Conservation (phyloP, 2,329 filamentous ascomycete genomes). For the Coniochaeta sp. region DNA sequence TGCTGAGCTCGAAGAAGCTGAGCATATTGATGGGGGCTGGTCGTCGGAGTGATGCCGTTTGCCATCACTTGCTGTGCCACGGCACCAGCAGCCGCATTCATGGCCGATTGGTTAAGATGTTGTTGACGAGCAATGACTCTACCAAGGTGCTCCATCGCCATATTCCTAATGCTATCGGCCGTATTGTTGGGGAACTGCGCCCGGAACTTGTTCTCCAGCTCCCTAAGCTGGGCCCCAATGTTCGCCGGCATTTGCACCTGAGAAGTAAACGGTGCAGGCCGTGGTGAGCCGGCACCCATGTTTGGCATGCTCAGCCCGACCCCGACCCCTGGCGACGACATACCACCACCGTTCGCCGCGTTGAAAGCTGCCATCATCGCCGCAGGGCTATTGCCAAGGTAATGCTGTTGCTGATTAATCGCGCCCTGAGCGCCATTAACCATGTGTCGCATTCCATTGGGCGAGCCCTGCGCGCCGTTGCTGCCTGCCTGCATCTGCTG, state of each 20-base stretch:
- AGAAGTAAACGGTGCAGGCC: constrained; percentile 30
- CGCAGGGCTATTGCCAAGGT: constrained; percentile 44
- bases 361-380: constrained; percentile 45
- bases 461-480: constrained; percentile 24
- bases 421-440: constrained; percentile 21
- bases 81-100: constrained; percentile 47
- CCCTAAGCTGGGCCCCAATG: constrained; percentile 36
- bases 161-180: constrained; percentile 39
- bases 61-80: constrained; percentile 36
- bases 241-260: constrained; percentile 36
- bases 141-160: constrained; percentile 43
- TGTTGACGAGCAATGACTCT: constrained; percentile 39
- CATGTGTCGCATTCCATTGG: constrained; percentile 24
- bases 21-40: constrained; percentile 52
- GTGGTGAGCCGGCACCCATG: constrained; percentile 36
- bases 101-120: constrained; percentile 29
- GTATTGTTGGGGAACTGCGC: constrained; percentile 43
- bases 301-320: constrained; percentile 38
- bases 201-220: constrained; percentile 45
- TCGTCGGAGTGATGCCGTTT: constrained; percentile 38
- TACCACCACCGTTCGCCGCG: constrained; percentile 31
- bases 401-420: constrained; percentile 47
- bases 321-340: constrained; percentile 34
- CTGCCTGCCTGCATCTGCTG: constrained; percentile 19
- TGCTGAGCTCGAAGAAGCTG: constrained; percentile 52